Evolutionary conservation across 108 stramenopile genomes (phyloP), one percentile per base, ranked within the genome.

Genomic region (Cyclotella cryptica): DNA sequence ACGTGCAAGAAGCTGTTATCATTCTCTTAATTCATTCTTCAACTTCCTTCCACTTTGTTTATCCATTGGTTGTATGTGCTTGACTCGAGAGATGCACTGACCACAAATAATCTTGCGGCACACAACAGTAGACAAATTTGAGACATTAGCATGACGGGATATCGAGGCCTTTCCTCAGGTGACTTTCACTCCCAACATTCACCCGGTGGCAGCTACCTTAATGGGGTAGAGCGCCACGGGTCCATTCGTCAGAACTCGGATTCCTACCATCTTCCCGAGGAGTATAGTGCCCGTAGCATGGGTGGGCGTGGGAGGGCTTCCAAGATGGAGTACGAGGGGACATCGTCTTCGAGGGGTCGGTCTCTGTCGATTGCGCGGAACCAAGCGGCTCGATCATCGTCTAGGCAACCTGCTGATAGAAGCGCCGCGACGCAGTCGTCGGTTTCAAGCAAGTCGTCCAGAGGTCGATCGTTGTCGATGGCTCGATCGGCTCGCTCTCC

Each of bases 401-500:
- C 67, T 1, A 68, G 42, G 67, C 67, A 68, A 17, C 49, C 26
- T 7, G 15, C 67, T 18, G 24, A 66, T 57, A 19, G 24, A 57
- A 57, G 55, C 55, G 22, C 55, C 12, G 24, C 24, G 24, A 57
- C 55, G 55, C 19, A 57, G 24, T 19, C 55, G 6, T 57, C 55
- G 19, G 8, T 3, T 21, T 57, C 35, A 35, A 35, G 35, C 35
- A 35, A 35, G 35, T 35, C 55, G 1, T 26, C 55, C 1, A 35
- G 60, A 61, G 55, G 55, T 8, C 55, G 55, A 35, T 65, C 64
- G 42, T 46, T 21, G 44, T 65, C 64, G 1, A 65, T 43, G 10
- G 64, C 43, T 45, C 41, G 29, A 24, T 65, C 60, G 29, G 14
- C 22, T 55, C 55, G 55, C 13, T 55, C 55, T 3, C 24, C 60